Conservation (phyloP, 257 asterid species). For the Solanum rostratum region DNA sequence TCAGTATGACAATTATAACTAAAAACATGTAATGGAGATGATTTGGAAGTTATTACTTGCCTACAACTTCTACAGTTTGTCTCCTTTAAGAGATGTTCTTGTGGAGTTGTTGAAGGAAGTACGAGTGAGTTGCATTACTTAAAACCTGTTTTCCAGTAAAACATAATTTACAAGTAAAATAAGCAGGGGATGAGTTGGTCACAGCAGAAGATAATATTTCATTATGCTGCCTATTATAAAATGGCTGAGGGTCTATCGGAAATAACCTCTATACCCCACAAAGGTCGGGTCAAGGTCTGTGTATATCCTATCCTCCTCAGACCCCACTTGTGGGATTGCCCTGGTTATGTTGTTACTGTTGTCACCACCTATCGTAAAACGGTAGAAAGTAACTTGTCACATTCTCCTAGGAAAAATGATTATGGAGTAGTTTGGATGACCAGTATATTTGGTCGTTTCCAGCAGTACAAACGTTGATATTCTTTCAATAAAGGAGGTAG, state of each 20-base stretch:
- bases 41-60: background rate
- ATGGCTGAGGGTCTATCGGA: too few species aligned
- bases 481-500: background rate
- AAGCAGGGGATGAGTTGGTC: background rate
- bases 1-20: background rate
- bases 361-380: background rate
- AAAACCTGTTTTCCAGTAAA: background rate
- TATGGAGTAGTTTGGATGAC: background rate
- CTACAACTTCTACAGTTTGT: too few species aligned
- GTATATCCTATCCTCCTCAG: too few species aligned
- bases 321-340: too few species aligned
- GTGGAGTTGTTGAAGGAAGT: too few species aligned
- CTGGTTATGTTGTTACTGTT: too few species aligned
- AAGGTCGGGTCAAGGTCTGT: too few species aligned
- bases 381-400: background rate
- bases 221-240: background rate
- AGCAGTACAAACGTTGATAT: background rate
- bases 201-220: background rate
- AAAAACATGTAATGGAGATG: background rate
- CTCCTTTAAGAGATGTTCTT: too few species aligned
- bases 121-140: too few species aligned
- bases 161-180: background rate
- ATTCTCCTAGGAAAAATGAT: background rate
- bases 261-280: too few species aligned
- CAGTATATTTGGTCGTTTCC: background rate